Percentiles rank a stretch among this genome's conserved stretches.
Conservation (phyloP, 1,284 basidiomycete genomes). For the Trametes hirsuta region DNA sequence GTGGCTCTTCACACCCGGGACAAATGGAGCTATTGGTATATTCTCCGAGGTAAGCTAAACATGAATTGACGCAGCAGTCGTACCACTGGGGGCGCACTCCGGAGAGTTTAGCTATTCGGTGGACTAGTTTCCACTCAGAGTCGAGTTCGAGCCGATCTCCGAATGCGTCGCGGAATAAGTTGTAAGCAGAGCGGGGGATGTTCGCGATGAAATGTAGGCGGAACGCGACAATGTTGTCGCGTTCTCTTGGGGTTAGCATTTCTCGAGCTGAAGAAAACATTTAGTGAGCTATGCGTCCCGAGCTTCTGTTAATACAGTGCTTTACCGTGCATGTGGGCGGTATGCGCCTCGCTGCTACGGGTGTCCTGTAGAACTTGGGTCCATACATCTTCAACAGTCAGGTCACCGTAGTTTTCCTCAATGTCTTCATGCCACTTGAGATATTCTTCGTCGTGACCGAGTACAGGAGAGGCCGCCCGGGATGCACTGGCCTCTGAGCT, state of each 20-base stretch:
- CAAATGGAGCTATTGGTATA: slow-evolving; percentile 31
- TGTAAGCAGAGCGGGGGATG: neutral
- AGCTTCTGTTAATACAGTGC: neutral
- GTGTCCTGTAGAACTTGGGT: neutral
- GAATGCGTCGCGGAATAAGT: neutral
- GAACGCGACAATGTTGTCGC: neutral
- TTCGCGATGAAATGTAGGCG: neutral
- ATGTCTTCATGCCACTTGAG: neutral
- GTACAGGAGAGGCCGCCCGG: neutral
- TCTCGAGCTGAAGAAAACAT: neutral
- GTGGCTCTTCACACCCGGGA: slow-evolving; percentile 35
- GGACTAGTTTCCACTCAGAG: neutral
- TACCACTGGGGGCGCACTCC: slow-evolving; percentile 33
- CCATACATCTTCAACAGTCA: neutral
- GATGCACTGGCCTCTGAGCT: neutral
- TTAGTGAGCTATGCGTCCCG: too few species aligned
- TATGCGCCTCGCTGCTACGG: neutral
- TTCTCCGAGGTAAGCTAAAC: slow-evolving; percentile 36
- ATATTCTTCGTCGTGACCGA: neutral
- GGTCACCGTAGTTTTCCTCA: neutral
- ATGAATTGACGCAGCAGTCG: slow-evolving; percentile 42
- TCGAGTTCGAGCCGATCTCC: neutral
- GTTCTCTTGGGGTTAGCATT: neutral
- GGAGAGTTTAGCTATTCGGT: slow-evolving; percentile 32
- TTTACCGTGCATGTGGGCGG: neutral